Base-by-base conservation (phyloP, 768 basidiomycete genomes). In the Hypholoma sublateritium region DNA sequence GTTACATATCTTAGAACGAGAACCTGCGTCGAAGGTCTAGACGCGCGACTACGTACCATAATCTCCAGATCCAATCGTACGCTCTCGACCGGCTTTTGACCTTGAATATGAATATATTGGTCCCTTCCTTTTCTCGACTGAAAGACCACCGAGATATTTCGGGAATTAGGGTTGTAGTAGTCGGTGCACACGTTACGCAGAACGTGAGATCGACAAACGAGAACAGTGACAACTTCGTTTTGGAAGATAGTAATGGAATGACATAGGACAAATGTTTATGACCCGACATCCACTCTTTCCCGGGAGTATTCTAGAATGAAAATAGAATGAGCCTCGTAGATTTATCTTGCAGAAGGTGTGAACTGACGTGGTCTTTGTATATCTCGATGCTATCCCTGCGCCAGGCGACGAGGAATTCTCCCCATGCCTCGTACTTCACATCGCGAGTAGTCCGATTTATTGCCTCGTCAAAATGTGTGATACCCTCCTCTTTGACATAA, bases 341-440 rank as follows among this genome's bases (percentile, higher is more conserved):
- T 43, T 5, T 46, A 34, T 14, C 52, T 53, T 24, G n/a, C 49
- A 21, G 41, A 13, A 42, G 17, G 1, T 21, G 5, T 25, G 24
- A 41, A 74, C 87, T 57, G 62, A 94, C 94, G 77, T 91, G 85
- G 64, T 95, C 88, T 52, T 86, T 81, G 67, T 96, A 97, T 17
- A 98, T 72, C 68, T 98, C 94, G 39, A 98, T 71, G 48, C 80
- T 75, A 59, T 86, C 81, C 57, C 80, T 84, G 39, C 91, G 81
- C 89, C 93, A 97, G 9, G 86, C 86, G 0, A 96, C 93, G 57
- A 95, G 75, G 64, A 88, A 93, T 67, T 98, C 95, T 28, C 81
- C 82, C 82, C 89, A 88, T 24, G 84, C 81, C 64, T 89, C 85
- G 56, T 79, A 83, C 21, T 77, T 74, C 13, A 92, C 67, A 55